Evolutionary conservation across 2,329 filamentous ascomycete species (phyloP), one percentile per base, ranked within the genome.

Genomic region (Botrytis porri): DNA sequence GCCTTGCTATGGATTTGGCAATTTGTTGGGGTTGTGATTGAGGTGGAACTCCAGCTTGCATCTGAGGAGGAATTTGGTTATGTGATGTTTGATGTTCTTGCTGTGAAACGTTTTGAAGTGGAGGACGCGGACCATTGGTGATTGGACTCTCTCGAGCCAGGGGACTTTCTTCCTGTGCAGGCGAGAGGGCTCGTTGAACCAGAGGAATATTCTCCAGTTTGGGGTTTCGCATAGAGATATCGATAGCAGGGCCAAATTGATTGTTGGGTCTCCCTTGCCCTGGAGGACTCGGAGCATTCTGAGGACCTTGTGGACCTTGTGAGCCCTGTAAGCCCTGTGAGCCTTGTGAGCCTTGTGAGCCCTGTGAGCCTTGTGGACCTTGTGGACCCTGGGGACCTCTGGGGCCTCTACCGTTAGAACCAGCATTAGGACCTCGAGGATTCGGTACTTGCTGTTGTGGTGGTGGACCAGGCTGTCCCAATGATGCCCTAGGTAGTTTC

Each of bases 71-170:
- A 57, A 25, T 41, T 57, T 57, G 48, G 14, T 22, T 67, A 25
- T 64, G 59, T 20, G 20, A 64, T 32, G 18, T 35, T 39, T 39
- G 57, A 8, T 71, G 69, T 22, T 70, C 59, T 20, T 71, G 69
- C 20, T 72, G 70, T 39, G 39, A n/a, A 45, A 54, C 29, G 48
- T 64, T 85, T 74, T 90, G 88, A 7, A 87, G 88, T 16, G 91
- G 90, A 7, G 90, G 92, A 48, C 88, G 87, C 69, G 87, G 86
- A n/a, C 90, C 91, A 75, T 90, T 90, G 18, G 85, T 82, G 3
- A 82, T 81, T 9, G 88, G 84, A 45, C 83, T 85, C 39, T 90
- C 90, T 48, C 83, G 83, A 64, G 71, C 80, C 83, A 64, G 81
- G 76, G 69, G 80, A 75, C 75, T 84, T 84, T 80, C 82, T 84